Conservation (phyloP, 306 rosid species). For the Glycine soja region DNA sequence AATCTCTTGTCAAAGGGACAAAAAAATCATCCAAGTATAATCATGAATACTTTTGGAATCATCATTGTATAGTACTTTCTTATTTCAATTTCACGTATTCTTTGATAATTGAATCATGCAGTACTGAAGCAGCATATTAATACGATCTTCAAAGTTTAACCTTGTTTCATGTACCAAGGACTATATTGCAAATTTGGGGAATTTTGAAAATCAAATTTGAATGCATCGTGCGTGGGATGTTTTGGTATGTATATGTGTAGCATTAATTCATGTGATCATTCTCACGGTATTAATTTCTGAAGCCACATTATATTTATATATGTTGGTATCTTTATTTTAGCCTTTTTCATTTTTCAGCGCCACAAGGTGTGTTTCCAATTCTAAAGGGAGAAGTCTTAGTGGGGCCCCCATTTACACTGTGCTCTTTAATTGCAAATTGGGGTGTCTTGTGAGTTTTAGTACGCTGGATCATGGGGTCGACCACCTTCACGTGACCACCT, state of each 20-base stretch:
- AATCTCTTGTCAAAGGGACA: neutral
- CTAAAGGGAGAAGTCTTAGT: constrained; percentile 15
- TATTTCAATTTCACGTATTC: neutral
- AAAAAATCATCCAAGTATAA: neutral
- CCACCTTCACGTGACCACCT: constrained; percentile 72
- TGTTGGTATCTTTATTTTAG: too few relatives aligned
- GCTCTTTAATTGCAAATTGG: constrained; percentile 41
- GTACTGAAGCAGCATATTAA: neutral
- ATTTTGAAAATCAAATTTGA: constrained; percentile 1
- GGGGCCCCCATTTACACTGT: constrained; percentile 31
- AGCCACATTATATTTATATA: neutral
- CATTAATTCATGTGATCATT: neutral
- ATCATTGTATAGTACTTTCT: neutral
- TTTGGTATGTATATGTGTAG: too few relatives aligned
- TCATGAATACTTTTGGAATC: neutral
- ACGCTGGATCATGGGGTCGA: constrained; percentile 49
- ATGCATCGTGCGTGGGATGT: neutral
- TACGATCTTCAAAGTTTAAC: neutral
- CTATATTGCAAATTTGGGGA: neutral
- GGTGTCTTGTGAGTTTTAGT: constrained; percentile 36
- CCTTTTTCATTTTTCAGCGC: constrained; percentile 43
- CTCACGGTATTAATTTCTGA: neutral
- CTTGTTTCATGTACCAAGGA: neutral
- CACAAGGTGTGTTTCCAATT: constrained; percentile 12
- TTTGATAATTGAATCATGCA: neutral